Percentiles rank a stretch among this genome's conserved stretches.
Conservation (phyloP, 768 basidiomycete species). For the Trametes cingulata region DNA sequence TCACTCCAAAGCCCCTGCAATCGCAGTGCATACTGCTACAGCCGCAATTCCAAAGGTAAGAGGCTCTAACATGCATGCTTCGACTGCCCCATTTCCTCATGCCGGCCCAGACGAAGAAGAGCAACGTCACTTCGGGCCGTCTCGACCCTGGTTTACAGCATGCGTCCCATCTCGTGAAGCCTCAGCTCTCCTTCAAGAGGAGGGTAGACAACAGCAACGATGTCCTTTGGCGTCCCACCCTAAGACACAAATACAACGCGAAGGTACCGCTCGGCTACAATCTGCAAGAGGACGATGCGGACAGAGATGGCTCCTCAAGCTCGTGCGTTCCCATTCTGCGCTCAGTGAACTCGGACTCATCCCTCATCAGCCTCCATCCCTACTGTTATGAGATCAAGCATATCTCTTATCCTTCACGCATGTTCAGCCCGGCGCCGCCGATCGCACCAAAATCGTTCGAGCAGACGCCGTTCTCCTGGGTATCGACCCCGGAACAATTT, state of each 20-base stretch:
- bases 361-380: constrained; percentile 51
- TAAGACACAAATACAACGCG: constrained; percentile 81
- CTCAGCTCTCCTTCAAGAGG: constrained; percentile 72
- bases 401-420: constrained; percentile 65
- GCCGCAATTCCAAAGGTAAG: constrained; percentile 19
- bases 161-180: constrained; percentile 75
- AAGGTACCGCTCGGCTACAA: constrained; percentile 77
- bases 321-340: constrained; percentile 32
- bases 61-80: not conserved
- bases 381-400: constrained; percentile 86
- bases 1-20: constrained; percentile 63
- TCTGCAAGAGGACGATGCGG: constrained; percentile 38
- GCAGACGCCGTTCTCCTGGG: constrained; percentile 67
- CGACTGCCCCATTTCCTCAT: not conserved
- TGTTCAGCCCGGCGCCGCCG: constrained; percentile 58
- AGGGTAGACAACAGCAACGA: constrained; percentile 57
- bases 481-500: constrained; percentile 59
- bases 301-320: constrained; percentile 21
- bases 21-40: constrained; percentile 50
- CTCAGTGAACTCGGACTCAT: not conserved
- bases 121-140: constrained; percentile 40
- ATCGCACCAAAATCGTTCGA: constrained; percentile 60
- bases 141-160: constrained; percentile 69
- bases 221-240: constrained; percentile 64
- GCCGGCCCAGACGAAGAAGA: constrained; percentile 33